Evolutionary conservation across 73 alveolate genomes (phyloP), one percentile per base, ranked within the genome.

Genomic region (Paramecium tetraurelia): DNA sequence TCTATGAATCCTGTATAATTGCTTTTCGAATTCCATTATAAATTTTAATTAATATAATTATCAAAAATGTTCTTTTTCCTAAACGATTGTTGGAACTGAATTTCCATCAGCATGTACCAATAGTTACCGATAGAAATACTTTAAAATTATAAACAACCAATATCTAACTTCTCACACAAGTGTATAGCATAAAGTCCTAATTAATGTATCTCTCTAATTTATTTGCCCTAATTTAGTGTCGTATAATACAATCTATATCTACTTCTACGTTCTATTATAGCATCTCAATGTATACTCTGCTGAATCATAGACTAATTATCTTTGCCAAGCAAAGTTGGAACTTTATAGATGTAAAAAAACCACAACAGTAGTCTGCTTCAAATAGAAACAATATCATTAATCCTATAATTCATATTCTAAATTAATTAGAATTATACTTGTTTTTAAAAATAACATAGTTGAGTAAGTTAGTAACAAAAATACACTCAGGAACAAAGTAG

Each of bases 181-280:
- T 6, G 46, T 41, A 72, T 89, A 89, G 24, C 71, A 89, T 71
- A 89, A 46, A 12, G 94, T 89, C 92, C 94, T 71, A 22, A 89
- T 27, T 24, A 71, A 31, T 0, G 86, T 21, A 46, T 44, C 18
- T 89, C 92, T 8, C 57, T 36, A 70, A 40, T 38, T 85, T 92
- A 89, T 2, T 77, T 69, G 5, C 71, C 31, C 46, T 89, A 70
- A 36, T 48, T 71, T 21, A 89, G 24, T 53, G 69, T n/a, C 38
- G 22, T 59, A 43, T 89, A 71, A 21, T 44, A 27, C 31, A 27
- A 27, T 27, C 31, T 27, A 1, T 1, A 27, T 27, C 31, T 27
- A 1, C 31, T 27, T 27, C 31, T 27, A 27, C 0, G 31, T 27
- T 27, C 31, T 27, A 27, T 1, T 27, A 27, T 27, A 71, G 5